Percentiles rank a stretch among this genome's conserved stretches.
These are phyloP conservation scores for Thielaviopsis ethacetica DNA, from an alignment of 2,329 filamentous ascomycete species.

Conservation along the genomic window DNA sequence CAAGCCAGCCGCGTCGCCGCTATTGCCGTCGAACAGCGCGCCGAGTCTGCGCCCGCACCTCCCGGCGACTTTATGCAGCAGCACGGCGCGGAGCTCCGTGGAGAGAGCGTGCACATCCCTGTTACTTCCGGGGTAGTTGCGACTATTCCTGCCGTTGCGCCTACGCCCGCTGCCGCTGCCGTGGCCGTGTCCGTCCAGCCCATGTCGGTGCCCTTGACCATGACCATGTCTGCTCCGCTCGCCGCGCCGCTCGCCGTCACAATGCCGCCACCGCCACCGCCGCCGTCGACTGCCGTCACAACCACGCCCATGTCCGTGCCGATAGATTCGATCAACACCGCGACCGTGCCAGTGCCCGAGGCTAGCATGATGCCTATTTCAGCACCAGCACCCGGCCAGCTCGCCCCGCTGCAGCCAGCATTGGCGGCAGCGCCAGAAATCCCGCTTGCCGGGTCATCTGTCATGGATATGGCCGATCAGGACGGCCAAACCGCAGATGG, in stretches of 20 bases:
- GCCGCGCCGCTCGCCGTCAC: background rate
- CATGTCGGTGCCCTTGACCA: no score
- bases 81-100: no score
- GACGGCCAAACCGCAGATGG: slow-evolving; percentile 30
- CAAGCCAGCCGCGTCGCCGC: slow-evolving; percentile 3
- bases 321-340: background rate
- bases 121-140: no score
- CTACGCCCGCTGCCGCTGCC: background rate
- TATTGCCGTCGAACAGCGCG: background rate
- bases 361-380: slow-evolving; percentile 23
- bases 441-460: background rate
- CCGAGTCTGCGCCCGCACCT: background rate
- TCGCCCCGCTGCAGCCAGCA: background rate
- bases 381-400: background rate
- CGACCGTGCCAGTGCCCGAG: slow-evolving; percentile 7
- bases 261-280: background rate
- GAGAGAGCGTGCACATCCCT: no score
- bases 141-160: no score
- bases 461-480: slow-evolving; percentile 18
- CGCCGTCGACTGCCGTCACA: background rate
- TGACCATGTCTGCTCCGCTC: background rate
- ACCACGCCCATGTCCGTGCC: background rate
- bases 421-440: no score
- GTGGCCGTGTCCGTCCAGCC: background rate
- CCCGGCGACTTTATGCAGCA: no score